Base-by-base conservation (phyloP, 768 basidiomycete genomes). In the Hygrocybe punicea region DNA sequence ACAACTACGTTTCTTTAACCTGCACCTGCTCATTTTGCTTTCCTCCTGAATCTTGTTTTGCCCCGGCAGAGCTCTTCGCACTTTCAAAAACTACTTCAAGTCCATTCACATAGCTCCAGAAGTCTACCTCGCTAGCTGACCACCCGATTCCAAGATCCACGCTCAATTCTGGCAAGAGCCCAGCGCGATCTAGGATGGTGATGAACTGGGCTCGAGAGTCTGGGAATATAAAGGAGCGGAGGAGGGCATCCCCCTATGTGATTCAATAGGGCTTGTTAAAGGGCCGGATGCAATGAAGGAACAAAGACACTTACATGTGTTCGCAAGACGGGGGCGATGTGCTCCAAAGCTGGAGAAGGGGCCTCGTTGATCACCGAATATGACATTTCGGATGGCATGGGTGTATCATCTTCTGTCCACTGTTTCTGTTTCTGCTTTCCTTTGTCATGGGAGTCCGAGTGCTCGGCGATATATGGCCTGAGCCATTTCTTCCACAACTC, bases 401-500 rank as follows among this genome's bases (percentile, higher is more conserved):
- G 71, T 13, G 62, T 59, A 6, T 75, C 75, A 56, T 82, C 80
- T 58, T 80, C 78, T 2, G 74, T 76, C 75, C 78, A 76, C 60
- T 79, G 78, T 58, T 76, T 78, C 59, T 71, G 62, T 35, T 65
- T 64, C 53, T 66, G 61, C 65, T 76, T 78, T 16, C 71, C 71
- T 53, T 75, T 75, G 48, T 45, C 25, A 46, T 34, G 19, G 55
- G 66, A 61, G 37, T 57, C 53, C 3, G 57, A 55, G 3, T 53
- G 44, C 35, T 63, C 63, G 55, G 62, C 60, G 58, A 65, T 72
- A 58, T 74, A 65, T 39, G 77, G 71, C 1, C 73, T 78, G 13
- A 93, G 77, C 91, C 91, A 93, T 36, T 73, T 65, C 56, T 73
- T 76, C 91, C 91, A 93, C 10, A 89, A 66, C 54, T 92, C 91